Base-by-base conservation (phyloP, 2,329 filamentous ascomycete species). In the Endothia cerciana region DNA sequence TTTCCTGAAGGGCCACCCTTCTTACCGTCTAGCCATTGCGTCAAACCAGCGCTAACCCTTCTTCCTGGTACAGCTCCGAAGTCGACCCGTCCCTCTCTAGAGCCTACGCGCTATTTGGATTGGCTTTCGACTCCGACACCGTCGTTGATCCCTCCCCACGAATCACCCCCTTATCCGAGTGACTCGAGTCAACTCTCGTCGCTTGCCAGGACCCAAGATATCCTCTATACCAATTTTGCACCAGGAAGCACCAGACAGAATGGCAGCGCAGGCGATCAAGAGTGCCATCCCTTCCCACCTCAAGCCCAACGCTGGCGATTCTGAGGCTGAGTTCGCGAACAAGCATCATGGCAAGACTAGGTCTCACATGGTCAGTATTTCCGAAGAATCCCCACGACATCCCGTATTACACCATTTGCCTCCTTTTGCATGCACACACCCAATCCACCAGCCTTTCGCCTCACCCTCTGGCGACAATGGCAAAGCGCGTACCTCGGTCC, bases 321-420 rank as follows among this genome's bases (percentile, higher is more conserved):
- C 79, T 69, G 79, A 82, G 69, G 74, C 75, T 70, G 81, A 81
- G 70, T 84, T 88, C 71, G 81, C 85, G 73, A 83, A 84, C 72
- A 88, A 89, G 77, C 91, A 92, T 77, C 91, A 94, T 79, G 91
- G 91, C 81, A 94, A 94, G 87, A 91, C 90, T 72, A 90, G 91
- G 79, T 93, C 90, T 68, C 91, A 94, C 80, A 91, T 94, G 88
- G 91, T 91, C 81, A 87, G 91, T 89, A 43, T 41, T 43, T 2
- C 36, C 36, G 1, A 51, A 30, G 17, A 51, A 51, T 49, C n/a
- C 4, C 47, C 11, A 51, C 7, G 3, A 11, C 13, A 10, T 58
- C n/a, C n/a, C 33, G 25, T 19, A 7, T n/a, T 15, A 2, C 36
- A 19, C 57, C 57, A 28, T 10, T 33, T 60, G 7, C 25, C 40